Conservation (phyloP, 306 rosid species). For the Vicia faba region DNA sequence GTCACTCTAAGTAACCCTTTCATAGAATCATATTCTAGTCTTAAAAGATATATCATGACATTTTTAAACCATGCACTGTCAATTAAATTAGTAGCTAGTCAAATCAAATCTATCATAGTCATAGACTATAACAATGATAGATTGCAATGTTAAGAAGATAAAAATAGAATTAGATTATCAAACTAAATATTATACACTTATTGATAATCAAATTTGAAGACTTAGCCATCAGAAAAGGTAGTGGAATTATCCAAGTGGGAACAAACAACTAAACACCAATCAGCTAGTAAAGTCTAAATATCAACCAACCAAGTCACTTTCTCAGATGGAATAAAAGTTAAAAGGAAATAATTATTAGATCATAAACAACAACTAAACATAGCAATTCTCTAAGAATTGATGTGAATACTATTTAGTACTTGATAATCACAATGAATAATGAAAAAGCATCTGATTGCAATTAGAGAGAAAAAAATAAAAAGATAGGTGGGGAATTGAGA, state of each 20-base stretch:
- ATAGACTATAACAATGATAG: constrained; percentile 3
- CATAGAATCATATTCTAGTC: constrained; percentile 44
- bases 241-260: constrained; percentile 36
- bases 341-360: constrained; percentile 37
- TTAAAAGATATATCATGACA: constrained; percentile 14
- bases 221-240: constrained; percentile 33
- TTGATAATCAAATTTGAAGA: constrained; percentile 32
- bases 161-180: constrained; percentile 34
- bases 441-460: constrained; percentile 59
- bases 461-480: constrained; percentile 46
- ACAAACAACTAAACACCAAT: constrained; percentile 42
- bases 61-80: constrained; percentile 2
- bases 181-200: constrained; percentile 20
- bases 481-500: constrained; percentile 72
- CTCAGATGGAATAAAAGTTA: constrained; percentile 29
- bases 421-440: constrained; percentile 37
- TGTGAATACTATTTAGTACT: constrained; percentile 33
- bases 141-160: constrained; percentile 16
- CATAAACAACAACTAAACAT: constrained; percentile 47
- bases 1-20: constrained; percentile 20
- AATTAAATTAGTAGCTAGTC: constrained; percentile 31
- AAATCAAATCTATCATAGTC: constrained; percentile 30
- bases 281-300: constrained; percentile 34
- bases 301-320: constrained; percentile 45
- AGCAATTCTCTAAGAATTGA: constrained; percentile 39